Conservation (phyloP, 345 rosid species). For the Camelina hispida region DNA sequence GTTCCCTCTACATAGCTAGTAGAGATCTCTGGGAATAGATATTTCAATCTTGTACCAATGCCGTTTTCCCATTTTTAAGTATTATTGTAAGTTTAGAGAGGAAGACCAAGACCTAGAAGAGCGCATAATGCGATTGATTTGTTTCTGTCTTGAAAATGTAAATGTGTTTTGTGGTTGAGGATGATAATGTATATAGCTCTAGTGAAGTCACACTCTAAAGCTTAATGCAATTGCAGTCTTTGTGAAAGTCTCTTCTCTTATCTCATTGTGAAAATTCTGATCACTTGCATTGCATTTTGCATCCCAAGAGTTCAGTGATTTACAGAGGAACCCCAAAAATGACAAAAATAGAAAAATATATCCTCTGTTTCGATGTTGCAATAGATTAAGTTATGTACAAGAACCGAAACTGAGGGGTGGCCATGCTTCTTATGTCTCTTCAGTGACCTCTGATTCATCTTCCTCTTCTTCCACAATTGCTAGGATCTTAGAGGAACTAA, state of each 20-base stretch:
- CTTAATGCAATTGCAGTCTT: slow-evolving; percentile 40
- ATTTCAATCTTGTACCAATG: slow-evolving; percentile 36
- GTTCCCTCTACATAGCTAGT: slow-evolving; percentile 54
- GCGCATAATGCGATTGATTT: slow-evolving; percentile 12
- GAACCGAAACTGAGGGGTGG: slow-evolving; percentile 23
- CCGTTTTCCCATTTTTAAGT: slow-evolving; percentile 24
- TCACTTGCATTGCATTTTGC: slow-evolving; percentile 43
- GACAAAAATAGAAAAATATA: not conserved
- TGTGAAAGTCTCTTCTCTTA: slow-evolving; percentile 34
- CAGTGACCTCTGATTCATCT: slow-evolving; percentile 44
- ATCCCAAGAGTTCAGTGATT: slow-evolving; percentile 39
- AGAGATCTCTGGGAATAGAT: slow-evolving; percentile 3
- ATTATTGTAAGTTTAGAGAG: slow-evolving; percentile 25
- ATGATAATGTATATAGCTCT: slow-evolving; percentile 43
- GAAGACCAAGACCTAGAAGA: slow-evolving; percentile 13
- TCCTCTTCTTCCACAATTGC: slow-evolving; percentile 62
- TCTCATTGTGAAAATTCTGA: slow-evolving; percentile 35
- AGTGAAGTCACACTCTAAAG: slow-evolving; percentile 37
- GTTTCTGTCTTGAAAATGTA: slow-evolving; percentile 17
- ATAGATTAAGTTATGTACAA: slow-evolving; percentile 44
- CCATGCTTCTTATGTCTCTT: slow-evolving; percentile 36
- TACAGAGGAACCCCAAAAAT: slow-evolving; percentile 31
- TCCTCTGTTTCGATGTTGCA: slow-evolving; percentile 40
- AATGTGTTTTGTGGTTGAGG: slow-evolving; percentile 34
- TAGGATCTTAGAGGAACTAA: slow-evolving; percentile 64